A percentile compares a stretch with the other conserved stretches of the same genome.
Evolutionary conservation across 805 yeast genomes (phyloP).

Genomic region (Clavispora asparagi): DNA sequence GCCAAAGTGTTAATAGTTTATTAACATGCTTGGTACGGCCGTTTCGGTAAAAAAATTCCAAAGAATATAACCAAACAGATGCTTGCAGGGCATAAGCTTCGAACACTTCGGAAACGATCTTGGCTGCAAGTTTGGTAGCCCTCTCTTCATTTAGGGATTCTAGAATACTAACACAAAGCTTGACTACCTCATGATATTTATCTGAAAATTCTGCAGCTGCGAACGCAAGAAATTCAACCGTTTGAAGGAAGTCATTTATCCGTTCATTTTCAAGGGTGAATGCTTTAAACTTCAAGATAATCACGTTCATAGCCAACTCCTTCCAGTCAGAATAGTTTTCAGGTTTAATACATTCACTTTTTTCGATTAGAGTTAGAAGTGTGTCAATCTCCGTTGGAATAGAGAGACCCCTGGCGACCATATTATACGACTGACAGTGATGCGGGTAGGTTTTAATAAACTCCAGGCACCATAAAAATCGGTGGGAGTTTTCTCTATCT

Average conservation of each 20-base stretch:
- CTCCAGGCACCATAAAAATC: background rate
- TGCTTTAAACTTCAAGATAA: background rate
- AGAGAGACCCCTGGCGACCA: background rate
- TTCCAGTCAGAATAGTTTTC: background rate
- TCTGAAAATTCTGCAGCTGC: constrained; percentile 13
- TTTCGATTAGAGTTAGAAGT: background rate
- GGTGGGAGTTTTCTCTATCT: background rate
- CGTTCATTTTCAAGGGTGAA: background rate
- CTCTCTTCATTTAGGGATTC: constrained; percentile 18
- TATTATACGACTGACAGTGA: background rate
- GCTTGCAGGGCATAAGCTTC: constrained; percentile 26
- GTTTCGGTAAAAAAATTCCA: constrained; percentile 23
- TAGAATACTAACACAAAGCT: constrained; percentile 30
- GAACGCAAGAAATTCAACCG: background rate
- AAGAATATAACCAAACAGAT: constrained; percentile 45
- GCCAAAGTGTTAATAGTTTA: background rate
- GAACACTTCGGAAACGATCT: constrained; percentile 19
- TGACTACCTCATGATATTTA: constrained; percentile 41
- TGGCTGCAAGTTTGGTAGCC: constrained; percentile 23
- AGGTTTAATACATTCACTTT: background rate
- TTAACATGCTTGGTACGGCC: background rate
- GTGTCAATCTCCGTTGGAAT: background rate
- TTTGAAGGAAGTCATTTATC: background rate
- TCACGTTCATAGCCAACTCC: background rate
- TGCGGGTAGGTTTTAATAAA: background rate